Percentiles rank a stretch among this genome's conserved stretches.
phyloP scores from a whole-genome alignment of 768 basidiomycete genomes.

The Termitomyces sp. region DNA sequence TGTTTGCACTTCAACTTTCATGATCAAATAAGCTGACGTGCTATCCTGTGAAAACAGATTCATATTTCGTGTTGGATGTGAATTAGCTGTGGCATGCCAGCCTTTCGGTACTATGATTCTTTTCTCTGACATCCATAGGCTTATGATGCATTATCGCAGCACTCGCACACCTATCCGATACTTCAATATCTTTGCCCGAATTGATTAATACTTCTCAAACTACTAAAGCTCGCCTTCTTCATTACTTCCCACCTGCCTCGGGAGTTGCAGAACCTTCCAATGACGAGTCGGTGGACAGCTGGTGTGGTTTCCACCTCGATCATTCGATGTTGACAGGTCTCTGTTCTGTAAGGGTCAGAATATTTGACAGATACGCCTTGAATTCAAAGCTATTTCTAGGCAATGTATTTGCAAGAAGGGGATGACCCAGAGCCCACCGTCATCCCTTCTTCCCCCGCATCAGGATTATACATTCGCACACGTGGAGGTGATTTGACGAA shows the following conservation, averaged over 20 bases:
- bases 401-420: constrained; percentile 73
- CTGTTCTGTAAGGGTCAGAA: constrained; percentile 61
- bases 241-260: constrained; percentile 82
- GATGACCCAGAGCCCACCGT: constrained; percentile 37
- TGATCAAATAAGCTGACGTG: not conserved
- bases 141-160: constrained; percentile 39
- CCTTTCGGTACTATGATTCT: constrained; percentile 63
- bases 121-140: not conserved
- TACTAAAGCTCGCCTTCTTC: constrained; percentile 90
- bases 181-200: constrained; percentile 63
- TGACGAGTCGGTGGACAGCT: constrained; percentile 76
- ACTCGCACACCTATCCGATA: constrained; percentile 62
- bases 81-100: constrained; percentile 86
- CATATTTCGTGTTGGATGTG: constrained; percentile 78
- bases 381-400: constrained; percentile 32
- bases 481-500: constrained; percentile 77
- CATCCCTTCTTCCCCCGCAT: constrained; percentile 62
- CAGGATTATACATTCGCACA: constrained; percentile 91
- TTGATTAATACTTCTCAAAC: constrained; percentile 79
- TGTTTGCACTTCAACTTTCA: not conserved
- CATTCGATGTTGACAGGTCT: constrained; percentile 90
- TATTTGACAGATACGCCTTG: not conserved
- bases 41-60: constrained; percentile 41
- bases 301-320: constrained; percentile 96
- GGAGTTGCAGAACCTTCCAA: constrained; percentile 36